Base-by-base conservation (phyloP, 371 early-diverging fungal genomes). In the Gilbertella persicaria region DNA sequence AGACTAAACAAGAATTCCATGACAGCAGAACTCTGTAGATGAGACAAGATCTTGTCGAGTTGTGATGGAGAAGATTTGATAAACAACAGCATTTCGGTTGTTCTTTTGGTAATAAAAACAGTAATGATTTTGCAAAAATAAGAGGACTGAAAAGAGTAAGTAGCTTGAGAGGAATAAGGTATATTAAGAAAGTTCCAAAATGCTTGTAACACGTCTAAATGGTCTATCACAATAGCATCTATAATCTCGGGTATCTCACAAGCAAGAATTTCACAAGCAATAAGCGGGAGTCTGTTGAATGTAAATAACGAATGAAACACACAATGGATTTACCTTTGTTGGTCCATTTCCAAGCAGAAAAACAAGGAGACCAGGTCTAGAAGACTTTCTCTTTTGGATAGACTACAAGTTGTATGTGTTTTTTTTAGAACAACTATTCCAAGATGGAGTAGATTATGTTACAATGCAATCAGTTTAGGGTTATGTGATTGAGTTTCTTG, bases 1-100 rank as follows among this genome's bases (percentile, higher is more conserved):
- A 97, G 73, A 48, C 94, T 96, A 40, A 97, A 79, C 37, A 96
- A 63, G 20, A 97, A 69, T 65, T 96, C 98, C 67, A 93, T 91
- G 38, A 96, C 87, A 3, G 94, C 85, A 21, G 93, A 85, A 41
- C 85, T 88, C 20, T 87, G 87, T 60, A 97, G 78, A 68, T 97
- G 96, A 33, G 71, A 71, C 25, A 96, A 65, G 26, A 96, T 75
- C 40, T 71, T 74, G 13, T 64, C 47, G 20, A 77, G 71, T 5
- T 87, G 80, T 19, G 76, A 71, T 25, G 76, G 82, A 47, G 83
- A 80, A 29, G 80, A 75, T 50, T 82, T 80, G 55, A 91, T 85
- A 64, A 86, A 90, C 42, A 75, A 78, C 24, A 90, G 64, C 70
- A 88, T 83, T 78, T 92, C 90, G 12, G 73, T 71, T 13, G 89